Conservation (phyloP, 768 basidiomycete genomes). For the Coprinopsis cinerea region DNA sequence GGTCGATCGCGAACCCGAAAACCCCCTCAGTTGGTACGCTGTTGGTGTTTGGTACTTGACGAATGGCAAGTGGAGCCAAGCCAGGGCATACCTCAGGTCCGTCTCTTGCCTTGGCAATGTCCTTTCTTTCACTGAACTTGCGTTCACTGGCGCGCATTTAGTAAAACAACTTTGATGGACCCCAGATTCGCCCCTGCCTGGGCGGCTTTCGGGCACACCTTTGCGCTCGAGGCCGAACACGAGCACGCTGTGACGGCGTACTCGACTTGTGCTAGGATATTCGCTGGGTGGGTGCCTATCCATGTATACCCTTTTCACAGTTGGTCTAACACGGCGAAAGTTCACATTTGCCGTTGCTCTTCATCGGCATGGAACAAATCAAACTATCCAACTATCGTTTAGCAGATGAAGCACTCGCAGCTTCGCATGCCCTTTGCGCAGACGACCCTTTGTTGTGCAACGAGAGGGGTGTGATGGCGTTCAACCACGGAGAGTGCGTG, state of each 20-base stretch:
- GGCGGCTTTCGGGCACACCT: slow-evolving; percentile 97
- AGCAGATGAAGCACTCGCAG: slow-evolving; percentile 85
- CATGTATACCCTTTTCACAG: not conserved
- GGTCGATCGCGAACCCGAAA: slow-evolving; percentile 90
- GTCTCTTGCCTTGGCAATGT: not conserved
- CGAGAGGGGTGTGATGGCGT: slow-evolving; percentile 91
- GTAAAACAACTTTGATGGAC: slow-evolving; percentile 96
- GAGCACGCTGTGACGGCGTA: slow-evolving; percentile 98
- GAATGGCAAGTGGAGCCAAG: slow-evolving; percentile 82
- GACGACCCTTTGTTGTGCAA: slow-evolving; percentile 88
- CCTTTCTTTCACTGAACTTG: not conserved
- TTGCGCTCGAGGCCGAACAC: slow-evolving; percentile 95
- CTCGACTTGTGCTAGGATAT: slow-evolving; percentile 92
- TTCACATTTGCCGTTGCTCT: slow-evolving; percentile 92
- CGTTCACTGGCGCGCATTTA: slow-evolving; percentile 21
- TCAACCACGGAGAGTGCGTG: slow-evolving; percentile 74
- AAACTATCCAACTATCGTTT: slow-evolving; percentile 74
- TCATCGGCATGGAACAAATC: slow-evolving; percentile 98
- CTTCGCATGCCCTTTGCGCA: slow-evolving; percentile 75
- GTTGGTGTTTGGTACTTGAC: slow-evolving; percentile 96
- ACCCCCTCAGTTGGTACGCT: slow-evolving; percentile 95
- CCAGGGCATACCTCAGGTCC: slow-evolving; percentile 91
- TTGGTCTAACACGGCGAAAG: slow-evolving; percentile 31
- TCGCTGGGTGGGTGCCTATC: slow-evolving; percentile 79
- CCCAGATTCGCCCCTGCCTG: slow-evolving; percentile 94